Base-by-base conservation (phyloP, 2,329 filamentous ascomycete genomes). In the Ophiostoma sp. region DNA sequence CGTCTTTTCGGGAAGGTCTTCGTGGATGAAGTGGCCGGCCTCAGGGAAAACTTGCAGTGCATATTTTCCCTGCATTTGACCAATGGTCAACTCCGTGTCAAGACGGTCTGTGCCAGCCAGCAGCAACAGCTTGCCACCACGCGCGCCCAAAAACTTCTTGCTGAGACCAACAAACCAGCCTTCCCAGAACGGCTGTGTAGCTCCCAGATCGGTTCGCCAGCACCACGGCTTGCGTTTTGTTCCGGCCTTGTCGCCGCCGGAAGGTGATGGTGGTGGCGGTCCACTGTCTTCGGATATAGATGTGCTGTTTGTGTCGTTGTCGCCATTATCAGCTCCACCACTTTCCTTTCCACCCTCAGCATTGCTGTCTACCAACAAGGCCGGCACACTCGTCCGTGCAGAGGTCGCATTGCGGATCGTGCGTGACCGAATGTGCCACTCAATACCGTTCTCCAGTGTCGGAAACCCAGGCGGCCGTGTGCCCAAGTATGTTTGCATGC, bases 31-130 rank as follows among this genome's bases (percentile, higher is more conserved):
- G 81, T 99, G 96, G 0, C 96, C 96, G 1, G 96, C 94, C 80
- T 97, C 93, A 0, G 96, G 95, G 78, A 98, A 93, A 7, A 99
- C 95, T 78, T 97, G 93, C 63, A 99, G 85, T 73, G 97, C 94
- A 80, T 98, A 99, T 86, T 98, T 98, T 5, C 95, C 95, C 85
- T 98, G 95, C 95, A 98, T 98, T 83, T 98, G 95, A 19, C 95
- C 95, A 81, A 98, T 97, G 81, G 93, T 97, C 79, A 98, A 83
- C 79, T 97, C 95, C 76, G 93, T 97, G 80, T 98, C 95, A 73
- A 98, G 82, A 68, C 95, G 87, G 83, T 98, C 95, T 12, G 95
- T 97, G 22, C 95, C 95, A 2, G 95, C 95, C 42, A 98, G 87
- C 70, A 98, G 83, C 69, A 98, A 83, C 75, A 97, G 82, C 81